phyloP scores from a whole-genome alignment of 2,329 filamentous ascomycete genomes.

The Cytospora piceae region DNA sequence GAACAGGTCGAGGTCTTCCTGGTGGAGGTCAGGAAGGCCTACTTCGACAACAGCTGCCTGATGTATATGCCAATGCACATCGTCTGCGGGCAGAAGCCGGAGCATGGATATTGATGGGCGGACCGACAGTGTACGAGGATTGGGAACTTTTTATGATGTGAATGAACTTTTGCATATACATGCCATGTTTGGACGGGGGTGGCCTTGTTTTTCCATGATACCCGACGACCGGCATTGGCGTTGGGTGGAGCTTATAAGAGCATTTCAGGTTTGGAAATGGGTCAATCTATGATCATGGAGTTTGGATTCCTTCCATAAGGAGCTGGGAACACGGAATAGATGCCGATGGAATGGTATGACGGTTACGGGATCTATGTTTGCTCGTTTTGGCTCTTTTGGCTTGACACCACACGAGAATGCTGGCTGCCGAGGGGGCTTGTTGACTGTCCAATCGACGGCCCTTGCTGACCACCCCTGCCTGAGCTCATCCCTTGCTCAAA shows the following conservation, averaged over 20 bases:
- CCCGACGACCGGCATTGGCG: background rate
- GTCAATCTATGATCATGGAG: background rate
- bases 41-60: constrained; percentile 42
- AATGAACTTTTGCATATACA: constrained; percentile 8
- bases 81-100: constrained; percentile 58
- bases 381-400: background rate
- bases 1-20: constrained; percentile 43
- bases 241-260: constrained; percentile 13
- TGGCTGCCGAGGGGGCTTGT: constrained; percentile 4
- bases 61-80: constrained; percentile 61
- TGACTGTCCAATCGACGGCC: background rate
- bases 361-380: background rate
- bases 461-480: constrained; percentile 16
- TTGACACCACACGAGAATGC: constrained; percentile 3
- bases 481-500: background rate
- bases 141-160: constrained; percentile 5
- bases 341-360: background rate
- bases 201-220: constrained; percentile 16
- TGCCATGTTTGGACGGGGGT: background rate
- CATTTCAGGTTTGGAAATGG: background rate
- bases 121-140: background rate
- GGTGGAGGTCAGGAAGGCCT: constrained; percentile 40
- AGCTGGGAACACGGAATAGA: background rate
- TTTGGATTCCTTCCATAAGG: background rate
- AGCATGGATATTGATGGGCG: constrained; percentile 12